Base-by-base conservation (phyloP, 176 grass and related monocot species). In the Lolium perenne region DNA sequence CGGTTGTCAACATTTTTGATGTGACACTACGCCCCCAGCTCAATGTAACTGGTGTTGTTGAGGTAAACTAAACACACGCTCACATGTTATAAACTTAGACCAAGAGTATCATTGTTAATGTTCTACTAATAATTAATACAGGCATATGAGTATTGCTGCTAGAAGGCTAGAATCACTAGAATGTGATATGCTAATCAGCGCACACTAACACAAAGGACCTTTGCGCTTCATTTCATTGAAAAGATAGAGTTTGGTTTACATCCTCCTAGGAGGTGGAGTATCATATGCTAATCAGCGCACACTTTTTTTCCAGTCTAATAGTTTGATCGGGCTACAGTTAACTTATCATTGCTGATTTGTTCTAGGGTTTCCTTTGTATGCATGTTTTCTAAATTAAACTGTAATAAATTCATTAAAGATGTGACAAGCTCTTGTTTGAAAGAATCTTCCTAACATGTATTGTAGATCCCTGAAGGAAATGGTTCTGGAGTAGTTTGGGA, bases 401-500 rank as follows among this genome's bases (percentile, higher is more conserved):
- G 12, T 76, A 43, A 17, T 76, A 84, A 41, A 68, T 61, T 59
- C 68, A 70, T 12, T 78, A 61, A 43, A 35, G 21, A 20, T 83
- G 46, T 63, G 29, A 80, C 25, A 57, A 22, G 16, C 9, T 38
- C 64, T 73, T 87, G 10, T 80, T 70, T 92, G 23, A 88, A 79
- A 46, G 7, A 77, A 84, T 78, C 45, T 87, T 81, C 61, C 86
- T 81, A 70, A 70, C 7, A 35, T 82, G 57, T 54, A 87, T 82
- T 87, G 64, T 89, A 98, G 97, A 86, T 94, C 63, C 97, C 97
- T 51, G 94, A 98, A 96, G 97, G 97, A 90, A 98, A 98, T 89
- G 97, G 97, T 77, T 96, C 94, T 86, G 97, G 97, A 85, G 76
- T 98, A 88, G 87, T 99, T 88, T 99, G 94, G 97, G 94, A 99